phyloP scores from a whole-genome alignment of 108 stramenopile genomes.

The Skeletonema menzelii region DNA sequence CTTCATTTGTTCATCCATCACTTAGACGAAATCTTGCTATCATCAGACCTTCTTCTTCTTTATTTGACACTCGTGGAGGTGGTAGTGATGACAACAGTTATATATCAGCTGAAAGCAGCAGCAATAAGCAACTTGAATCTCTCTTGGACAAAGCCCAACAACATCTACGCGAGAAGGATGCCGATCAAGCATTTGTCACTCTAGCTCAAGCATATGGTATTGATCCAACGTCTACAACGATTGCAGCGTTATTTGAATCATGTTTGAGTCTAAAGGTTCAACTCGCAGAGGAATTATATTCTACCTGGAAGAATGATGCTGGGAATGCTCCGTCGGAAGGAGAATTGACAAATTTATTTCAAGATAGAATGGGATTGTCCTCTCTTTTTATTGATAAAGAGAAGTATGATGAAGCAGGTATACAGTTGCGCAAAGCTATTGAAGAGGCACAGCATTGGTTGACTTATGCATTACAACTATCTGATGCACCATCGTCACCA shows the following conservation, averaged over 20 bases:
- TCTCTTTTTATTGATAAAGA: constrained; percentile 52
- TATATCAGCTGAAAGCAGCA: background rate
- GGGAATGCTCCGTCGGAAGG: constrained; percentile 12
- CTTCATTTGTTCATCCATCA: background rate
- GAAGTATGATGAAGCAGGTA: constrained; percentile 50
- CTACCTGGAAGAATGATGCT: constrained; percentile 16
- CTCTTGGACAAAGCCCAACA: constrained; percentile 19
- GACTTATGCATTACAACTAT: background rate
- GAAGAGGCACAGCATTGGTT: constrained; percentile 35
- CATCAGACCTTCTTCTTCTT: background rate
- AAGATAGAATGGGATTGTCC: constrained; percentile 59
- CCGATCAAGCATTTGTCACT: constrained; percentile 47
- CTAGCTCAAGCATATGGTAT: constrained; percentile 52
- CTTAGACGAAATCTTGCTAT: background rate
- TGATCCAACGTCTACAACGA: constrained; percentile 62
- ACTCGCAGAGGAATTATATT: constrained; percentile 10
- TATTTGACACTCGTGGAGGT: background rate
- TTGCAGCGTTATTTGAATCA: constrained; percentile 59
- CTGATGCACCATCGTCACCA: background rate
- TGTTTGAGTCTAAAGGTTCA: constrained; percentile 36
- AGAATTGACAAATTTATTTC: constrained; percentile 34
- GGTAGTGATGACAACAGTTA: too few relatives aligned
- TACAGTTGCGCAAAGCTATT: constrained; percentile 30
- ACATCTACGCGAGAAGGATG: constrained; percentile 13
- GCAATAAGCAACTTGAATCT: constrained; percentile 6